phyloP scores from a whole-genome alignment of 2,329 filamentous ascomycete genomes.

The Ciborinia camelliae region DNA sequence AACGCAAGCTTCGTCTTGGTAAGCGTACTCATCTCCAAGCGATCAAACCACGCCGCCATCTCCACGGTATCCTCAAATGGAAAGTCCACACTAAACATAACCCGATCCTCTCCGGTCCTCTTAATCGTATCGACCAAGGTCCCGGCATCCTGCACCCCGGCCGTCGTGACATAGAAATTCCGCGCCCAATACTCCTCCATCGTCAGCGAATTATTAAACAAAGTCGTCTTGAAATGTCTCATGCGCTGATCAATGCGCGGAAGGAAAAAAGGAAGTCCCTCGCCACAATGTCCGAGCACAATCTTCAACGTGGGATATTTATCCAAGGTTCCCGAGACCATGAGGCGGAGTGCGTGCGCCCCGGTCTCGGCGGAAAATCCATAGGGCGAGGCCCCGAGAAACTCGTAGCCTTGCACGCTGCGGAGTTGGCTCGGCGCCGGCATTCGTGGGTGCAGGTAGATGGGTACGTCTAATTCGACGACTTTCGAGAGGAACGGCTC shows the following conservation, averaged over 20 bases:
- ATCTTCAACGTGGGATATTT: conserved; percentile 27
- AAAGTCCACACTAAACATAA: conserved; percentile 50
- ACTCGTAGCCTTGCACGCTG: conserved; percentile 29
- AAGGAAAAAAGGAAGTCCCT: conserved; percentile 26
- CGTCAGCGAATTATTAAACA: neutral
- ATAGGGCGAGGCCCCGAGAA: conserved; percentile 44
- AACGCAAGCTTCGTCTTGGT: conserved; percentile 23
- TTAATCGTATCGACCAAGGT: conserved; percentile 43
- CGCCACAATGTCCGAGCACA: conserved; percentile 30
- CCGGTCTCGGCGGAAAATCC: conserved; percentile 48
- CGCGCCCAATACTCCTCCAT: conserved; percentile 45
- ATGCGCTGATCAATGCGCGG: conserved; percentile 1
- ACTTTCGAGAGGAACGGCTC: conserved; percentile 40
- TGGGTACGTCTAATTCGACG: conserved; percentile 41
- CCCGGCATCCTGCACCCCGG: conserved; percentile 46
- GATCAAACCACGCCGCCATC: conserved; percentile 25
- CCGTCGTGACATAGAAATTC: conserved; percentile 57
- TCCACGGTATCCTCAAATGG: conserved; percentile 27
- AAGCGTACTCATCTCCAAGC: conserved; percentile 18
- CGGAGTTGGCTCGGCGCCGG: conserved; percentile 33
- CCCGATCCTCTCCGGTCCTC: conserved; percentile 41
- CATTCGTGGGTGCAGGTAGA: conserved; percentile 41
- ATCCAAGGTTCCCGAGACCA: conserved; percentile 29
- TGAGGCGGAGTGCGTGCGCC: conserved; percentile 26
- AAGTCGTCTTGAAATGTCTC: neutral